These are phyloP conservation scores for Amanita exitialis DNA, from an alignment of 768 basidiomycete species.

Conservation along the genomic window DNA sequence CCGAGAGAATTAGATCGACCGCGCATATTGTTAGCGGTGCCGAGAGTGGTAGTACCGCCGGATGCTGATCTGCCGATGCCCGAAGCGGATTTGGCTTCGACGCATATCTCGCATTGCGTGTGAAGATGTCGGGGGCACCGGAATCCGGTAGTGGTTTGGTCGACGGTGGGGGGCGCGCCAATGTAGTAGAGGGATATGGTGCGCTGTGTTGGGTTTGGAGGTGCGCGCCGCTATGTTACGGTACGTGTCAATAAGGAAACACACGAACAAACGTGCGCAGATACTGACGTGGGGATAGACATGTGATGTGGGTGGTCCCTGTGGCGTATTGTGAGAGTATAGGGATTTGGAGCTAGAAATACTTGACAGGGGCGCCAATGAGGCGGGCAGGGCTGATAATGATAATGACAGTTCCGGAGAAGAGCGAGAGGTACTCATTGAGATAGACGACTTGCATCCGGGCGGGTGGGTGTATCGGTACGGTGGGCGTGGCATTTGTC, in stretches of 20 bases:
- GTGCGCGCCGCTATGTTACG: slow-evolving; percentile 1
- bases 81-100: slow-evolving; percentile 40
- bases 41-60: slow-evolving; percentile 17
- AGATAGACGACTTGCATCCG: slow-evolving; percentile 14
- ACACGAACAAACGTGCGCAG: slow-evolving; percentile 13
- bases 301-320: background rate
- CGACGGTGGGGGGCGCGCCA: slow-evolving; percentile 50
- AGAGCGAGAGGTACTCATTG: slow-evolving; percentile 15
- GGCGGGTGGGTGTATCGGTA: slow-evolving; percentile 28
- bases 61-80: slow-evolving; percentile 12
- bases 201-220: slow-evolving; percentile 25
- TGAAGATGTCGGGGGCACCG: slow-evolving; percentile 70
- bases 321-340: background rate
- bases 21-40: slow-evolving; percentile 10
- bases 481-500: slow-evolving; percentile 50
- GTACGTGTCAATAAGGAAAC: slow-evolving; percentile 1
- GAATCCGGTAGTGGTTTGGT: slow-evolving; percentile 44
- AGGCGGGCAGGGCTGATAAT: slow-evolving; percentile 6
- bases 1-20: background rate
- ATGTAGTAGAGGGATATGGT: slow-evolving; percentile 42
- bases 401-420: slow-evolving; percentile 13
- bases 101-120: slow-evolving; percentile 67
- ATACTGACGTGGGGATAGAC: slow-evolving; percentile 2
- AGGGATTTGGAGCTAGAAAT: slow-evolving; percentile 12
- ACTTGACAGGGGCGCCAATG: slow-evolving; percentile 9